phyloP scores from a whole-genome alignment of 371 early-diverging fungal genomes.

The Mucor ambiguus region DNA sequence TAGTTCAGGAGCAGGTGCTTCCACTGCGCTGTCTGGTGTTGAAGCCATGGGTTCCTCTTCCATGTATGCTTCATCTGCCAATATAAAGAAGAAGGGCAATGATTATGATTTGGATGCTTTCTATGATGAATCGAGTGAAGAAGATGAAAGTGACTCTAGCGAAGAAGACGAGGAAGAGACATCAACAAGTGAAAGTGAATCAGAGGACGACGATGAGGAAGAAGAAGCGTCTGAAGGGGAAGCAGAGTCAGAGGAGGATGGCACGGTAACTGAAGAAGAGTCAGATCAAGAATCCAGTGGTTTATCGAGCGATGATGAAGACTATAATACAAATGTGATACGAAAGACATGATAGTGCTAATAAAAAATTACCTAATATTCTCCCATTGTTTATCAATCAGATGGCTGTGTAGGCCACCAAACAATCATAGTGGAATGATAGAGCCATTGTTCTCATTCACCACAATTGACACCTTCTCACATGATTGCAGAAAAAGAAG shows the following conservation, averaged over 20 bases:
- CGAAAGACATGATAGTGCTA: conserved; percentile 11
- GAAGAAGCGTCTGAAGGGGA: conserved; percentile 17
- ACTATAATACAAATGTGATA: conserved; percentile 6
- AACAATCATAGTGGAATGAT: background rate
- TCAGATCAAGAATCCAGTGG: conserved; percentile 11
- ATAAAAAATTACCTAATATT: background rate
- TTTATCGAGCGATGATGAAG: conserved; percentile 12
- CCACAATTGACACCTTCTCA: background rate
- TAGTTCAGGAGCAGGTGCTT: conserved; percentile 22
- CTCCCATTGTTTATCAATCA: background rate
- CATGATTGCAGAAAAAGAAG: background rate
- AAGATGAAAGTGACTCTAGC: conserved; percentile 10
- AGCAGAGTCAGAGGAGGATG: conserved; percentile 1
- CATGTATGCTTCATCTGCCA: conserved; percentile 35
- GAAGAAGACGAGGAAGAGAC: background rate
- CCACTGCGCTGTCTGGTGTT: conserved; percentile 47
- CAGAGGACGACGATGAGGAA: conserved; percentile 24
- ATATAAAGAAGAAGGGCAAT: conserved; percentile 44
- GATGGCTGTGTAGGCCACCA: background rate
- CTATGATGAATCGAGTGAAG: conserved; percentile 46
- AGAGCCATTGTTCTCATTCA: background rate
- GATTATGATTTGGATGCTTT: conserved; percentile 67
- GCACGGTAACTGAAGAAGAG: background rate
- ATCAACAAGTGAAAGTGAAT: conserved; percentile 21
- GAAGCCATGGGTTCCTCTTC: conserved; percentile 44